Evolutionary conservation across 2,329 filamentous ascomycete genomes (phyloP), one percentile per base, ranked within the genome.

Genomic region (Ramichloridium luteum): DNA sequence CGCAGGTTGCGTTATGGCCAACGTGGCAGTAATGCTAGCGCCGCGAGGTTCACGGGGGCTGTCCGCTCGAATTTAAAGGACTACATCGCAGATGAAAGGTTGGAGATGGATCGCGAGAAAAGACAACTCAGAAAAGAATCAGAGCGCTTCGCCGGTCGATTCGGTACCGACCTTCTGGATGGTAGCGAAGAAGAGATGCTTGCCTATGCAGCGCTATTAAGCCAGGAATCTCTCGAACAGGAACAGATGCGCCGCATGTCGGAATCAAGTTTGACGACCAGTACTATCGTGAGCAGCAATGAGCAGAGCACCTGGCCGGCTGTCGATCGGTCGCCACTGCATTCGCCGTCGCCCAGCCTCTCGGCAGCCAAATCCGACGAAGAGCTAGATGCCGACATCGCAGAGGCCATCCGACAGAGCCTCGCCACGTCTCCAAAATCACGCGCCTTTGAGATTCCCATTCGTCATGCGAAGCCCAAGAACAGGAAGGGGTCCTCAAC

Each of bases 31-130:
- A 80, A 80, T 45, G 60, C 60, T 6, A 59, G 62, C 8, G 67
- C 64, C 10, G 71, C 77, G 40, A 64, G 69, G 6, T 74, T 75
- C 43, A 65, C 64, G 23, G 70, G 64, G n/a, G 70, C 66, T 20
- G 70, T 77, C 13, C 72, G 81, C 26, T 77, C 74, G 12, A 76
- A 79, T 14, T 65, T 93, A 20, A 73, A 77, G 37, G 78, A 79
- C 41, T 86, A 86, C 49, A 96, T 96, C 40, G 77, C 77, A 25
- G 79, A 81, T n/a, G 88, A 96, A 55, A 72, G 80, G 43, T 68
- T 75, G 26, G 85, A 93, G 53, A 67, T 94, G 34, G 77, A 80
- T 34, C 69, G 70, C 6, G 83, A 93, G 48, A 74, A 77, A 44
- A 62, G 76, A 17, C 68, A 73, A 26, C 70, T 73, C 23, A 66